Conservation (phyloP, 1,284 basidiomycete species). For the Porogramme epimiltina region DNA sequence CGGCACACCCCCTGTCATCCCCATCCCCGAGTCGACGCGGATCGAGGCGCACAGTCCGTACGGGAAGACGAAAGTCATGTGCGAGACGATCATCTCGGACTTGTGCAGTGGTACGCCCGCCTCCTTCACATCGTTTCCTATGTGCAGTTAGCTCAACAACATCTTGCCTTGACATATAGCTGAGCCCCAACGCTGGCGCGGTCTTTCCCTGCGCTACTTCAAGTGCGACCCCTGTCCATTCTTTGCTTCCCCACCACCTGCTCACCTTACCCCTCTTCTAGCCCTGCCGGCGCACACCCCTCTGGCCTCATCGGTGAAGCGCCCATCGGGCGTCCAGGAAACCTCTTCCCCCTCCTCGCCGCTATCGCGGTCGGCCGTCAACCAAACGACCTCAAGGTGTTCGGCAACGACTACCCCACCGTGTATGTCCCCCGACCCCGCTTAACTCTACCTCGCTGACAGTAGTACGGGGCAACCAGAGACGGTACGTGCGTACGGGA, state of each 20-base stretch:
- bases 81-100: constrained; percentile 90
- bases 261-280: constrained; percentile 34
- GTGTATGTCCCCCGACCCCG: constrained; percentile 51
- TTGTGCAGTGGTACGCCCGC: constrained; percentile 70
- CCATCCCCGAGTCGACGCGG: constrained; percentile 93
- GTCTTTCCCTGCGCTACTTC: constrained; percentile 92
- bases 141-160: background rate
- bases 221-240: constrained; percentile 61
- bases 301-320: constrained; percentile 97
- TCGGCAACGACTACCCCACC: constrained; percentile 98
- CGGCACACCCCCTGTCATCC: constrained; percentile 89
- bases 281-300: constrained; percentile 95
- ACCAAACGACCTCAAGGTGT: constrained; percentile 85
- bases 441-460: too few relatives aligned
- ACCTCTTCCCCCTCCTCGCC: constrained; percentile 91
- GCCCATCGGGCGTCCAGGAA: constrained; percentile 92
- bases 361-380: constrained; percentile 96
- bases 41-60: constrained; percentile 92
- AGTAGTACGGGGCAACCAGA: too few relatives aligned
- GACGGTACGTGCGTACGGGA: constrained; percentile 98
- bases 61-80: constrained; percentile 95
- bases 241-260: background rate
- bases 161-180: constrained; percentile 42
- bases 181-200: constrained; percentile 74
- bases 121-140: background rate